Conservation (phyloP, 140 eudicot genomes). For the Cichorium intybus region DNA sequence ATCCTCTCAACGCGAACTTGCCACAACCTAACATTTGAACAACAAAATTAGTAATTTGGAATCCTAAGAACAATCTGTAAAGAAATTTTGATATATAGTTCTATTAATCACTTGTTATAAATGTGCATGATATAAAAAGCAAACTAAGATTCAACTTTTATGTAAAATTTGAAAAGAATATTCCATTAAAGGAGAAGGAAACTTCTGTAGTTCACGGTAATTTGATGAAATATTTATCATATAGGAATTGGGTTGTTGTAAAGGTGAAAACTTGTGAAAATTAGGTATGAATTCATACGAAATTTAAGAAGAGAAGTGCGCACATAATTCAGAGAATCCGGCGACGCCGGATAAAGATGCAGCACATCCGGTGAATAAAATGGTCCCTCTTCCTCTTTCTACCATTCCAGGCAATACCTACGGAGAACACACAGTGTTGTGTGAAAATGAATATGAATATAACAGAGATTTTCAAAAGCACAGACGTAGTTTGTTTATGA, state of each 20-base stretch:
- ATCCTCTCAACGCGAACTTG: constrained; percentile 73
- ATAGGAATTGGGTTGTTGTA: neutral
- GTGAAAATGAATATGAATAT: neutral
- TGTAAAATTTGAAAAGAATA: too few relatives aligned
- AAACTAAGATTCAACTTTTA: too few relatives aligned
- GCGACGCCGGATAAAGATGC: constrained; percentile 74
- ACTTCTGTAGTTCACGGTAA: too few relatives aligned
- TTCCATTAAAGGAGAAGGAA: too few relatives aligned
- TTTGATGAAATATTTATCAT: too few relatives aligned
- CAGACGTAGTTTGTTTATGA: neutral
- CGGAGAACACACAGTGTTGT: neutral
- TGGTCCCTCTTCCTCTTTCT: constrained; percentile 81
- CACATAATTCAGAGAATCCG: constrained; percentile 79
- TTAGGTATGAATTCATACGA: neutral
- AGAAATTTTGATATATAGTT: neutral
- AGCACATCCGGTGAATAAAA: constrained; percentile 79
- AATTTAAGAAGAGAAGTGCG: neutral
- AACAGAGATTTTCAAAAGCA: neutral
- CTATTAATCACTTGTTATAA: neutral
- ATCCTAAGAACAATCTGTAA: neutral
- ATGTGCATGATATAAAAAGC: neutral
- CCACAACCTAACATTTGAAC: constrained; percentile 54
- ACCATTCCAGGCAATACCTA: constrained; percentile 92
- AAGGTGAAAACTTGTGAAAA: too few relatives aligned
- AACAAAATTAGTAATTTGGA: neutral